Evolutionary conservation across 202 grass and related monocot species (phyloP).

Genomic region (Zoysia matrella): DNA sequence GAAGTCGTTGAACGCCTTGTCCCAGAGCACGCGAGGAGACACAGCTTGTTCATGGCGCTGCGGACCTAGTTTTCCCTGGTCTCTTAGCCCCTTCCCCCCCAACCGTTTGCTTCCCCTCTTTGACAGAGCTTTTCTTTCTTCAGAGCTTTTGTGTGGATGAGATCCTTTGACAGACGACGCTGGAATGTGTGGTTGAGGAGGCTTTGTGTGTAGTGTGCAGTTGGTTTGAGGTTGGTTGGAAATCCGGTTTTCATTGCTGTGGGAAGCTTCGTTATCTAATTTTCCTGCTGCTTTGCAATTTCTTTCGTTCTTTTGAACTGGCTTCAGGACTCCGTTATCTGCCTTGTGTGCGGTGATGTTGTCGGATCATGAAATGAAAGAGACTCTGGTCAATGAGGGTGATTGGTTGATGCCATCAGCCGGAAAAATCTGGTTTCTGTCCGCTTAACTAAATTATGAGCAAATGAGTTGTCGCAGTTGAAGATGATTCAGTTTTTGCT

Average conservation of each 20-base stretch:
- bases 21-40: constrained; percentile 83
- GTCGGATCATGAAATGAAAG: too few species aligned
- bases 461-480: background rate
- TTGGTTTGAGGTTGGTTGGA: constrained; percentile 23
- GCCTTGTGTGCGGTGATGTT: constrained; percentile 28
- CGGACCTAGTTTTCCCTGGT: constrained; percentile 50
- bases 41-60: constrained; percentile 91
- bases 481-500: background rate
- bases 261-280: background rate
- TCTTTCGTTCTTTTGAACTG: constrained; percentile 3
- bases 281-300: background rate
- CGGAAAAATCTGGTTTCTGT: too few species aligned
- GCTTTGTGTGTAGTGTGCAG: constrained; percentile 43
- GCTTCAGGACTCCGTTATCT: constrained; percentile 12
- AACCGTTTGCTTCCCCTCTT: background rate
- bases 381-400: background rate
- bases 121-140: background rate
- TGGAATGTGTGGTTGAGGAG: constrained; percentile 25
- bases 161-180: background rate
- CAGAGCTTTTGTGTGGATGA: constrained; percentile 31
- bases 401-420: background rate
- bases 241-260: background rate
- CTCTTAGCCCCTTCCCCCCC: background rate
- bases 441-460: too few species aligned
- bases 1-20: constrained; percentile 68